These are phyloP conservation scores for Talaromyces sp. DNA, from an alignment of 2,329 filamentous ascomycete species.

Conservation along the genomic window DNA sequence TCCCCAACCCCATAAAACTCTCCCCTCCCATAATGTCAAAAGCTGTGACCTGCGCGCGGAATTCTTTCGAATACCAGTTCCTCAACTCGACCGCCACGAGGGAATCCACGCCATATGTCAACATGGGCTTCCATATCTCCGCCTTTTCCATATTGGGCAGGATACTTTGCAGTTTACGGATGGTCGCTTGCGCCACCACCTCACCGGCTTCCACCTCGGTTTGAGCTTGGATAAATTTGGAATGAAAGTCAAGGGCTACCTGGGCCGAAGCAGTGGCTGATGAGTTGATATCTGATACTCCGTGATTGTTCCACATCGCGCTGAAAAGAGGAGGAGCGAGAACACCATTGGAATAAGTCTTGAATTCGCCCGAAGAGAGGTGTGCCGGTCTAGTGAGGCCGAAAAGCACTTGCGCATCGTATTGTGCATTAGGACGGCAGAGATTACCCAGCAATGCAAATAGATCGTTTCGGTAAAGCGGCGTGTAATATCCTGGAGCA, in stretches of 20 bases:
- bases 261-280: neutral
- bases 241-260: neutral
- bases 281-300: neutral
- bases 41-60: conserved; percentile 5
- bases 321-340: neutral
- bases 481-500: neutral
- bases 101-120: conserved; percentile 10
- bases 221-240: neutral
- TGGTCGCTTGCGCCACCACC: neutral
- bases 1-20: neutral
- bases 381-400: neutral
- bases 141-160: neutral
- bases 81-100: conserved; percentile 18
- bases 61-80: conserved; percentile 14
- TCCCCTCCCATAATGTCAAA: neutral
- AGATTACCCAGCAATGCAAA: neutral
- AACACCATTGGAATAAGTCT: neutral
- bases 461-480: neutral
- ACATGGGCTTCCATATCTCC: neutral
- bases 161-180: neutral
- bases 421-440: neutral
- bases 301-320: neutral
- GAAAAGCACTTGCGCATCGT: neutral
- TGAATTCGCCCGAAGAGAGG: neutral
- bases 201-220: neutral